phyloP scores from a whole-genome alignment of 257 asterid species.

The Haberlea rhodopensis region DNA sequence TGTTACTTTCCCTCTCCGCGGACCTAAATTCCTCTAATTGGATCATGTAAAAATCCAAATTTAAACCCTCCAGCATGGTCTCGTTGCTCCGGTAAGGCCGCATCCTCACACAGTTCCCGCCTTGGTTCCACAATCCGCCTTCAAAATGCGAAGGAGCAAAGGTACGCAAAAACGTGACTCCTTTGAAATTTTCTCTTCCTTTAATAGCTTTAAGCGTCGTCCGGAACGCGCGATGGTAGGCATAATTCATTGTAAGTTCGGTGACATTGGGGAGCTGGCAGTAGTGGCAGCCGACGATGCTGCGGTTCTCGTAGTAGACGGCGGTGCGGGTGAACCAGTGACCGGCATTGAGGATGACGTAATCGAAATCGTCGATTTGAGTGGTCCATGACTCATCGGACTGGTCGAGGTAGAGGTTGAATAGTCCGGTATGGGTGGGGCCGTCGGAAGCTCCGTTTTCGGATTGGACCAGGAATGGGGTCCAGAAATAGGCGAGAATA shows the following conservation, averaged over 20 bases:
- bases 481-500: conserved; percentile 50
- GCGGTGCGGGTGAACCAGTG: conserved; percentile 61
- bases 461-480: conserved; percentile 48
- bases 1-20: conserved; percentile 32
- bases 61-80: conserved; percentile 37
- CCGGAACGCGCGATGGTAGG: conserved; percentile 47
- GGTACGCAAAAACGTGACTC: conserved; percentile 43
- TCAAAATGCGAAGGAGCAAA: conserved; percentile 64
- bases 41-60: conserved; percentile 40
- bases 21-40: conserved; percentile 52
- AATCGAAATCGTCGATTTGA: conserved; percentile 44
- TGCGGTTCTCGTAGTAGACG: conserved; percentile 36
- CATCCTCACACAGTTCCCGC: conserved; percentile 52
- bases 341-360: conserved; percentile 57
- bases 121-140: conserved; percentile 50
- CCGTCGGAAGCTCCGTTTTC: conserved; percentile 36
- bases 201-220: conserved; percentile 36
- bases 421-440: conserved; percentile 37
- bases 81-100: conserved; percentile 44
- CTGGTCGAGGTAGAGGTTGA: conserved; percentile 60
- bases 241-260: conserved; percentile 31
- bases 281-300: conserved; percentile 42
- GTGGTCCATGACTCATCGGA: conserved; percentile 52
- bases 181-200: conserved; percentile 22
- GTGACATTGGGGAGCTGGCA: conserved; percentile 43